Evolutionary conservation across 768 basidiomycete genomes (phyloP).

Genomic region (Lactarius psammicola): DNA sequence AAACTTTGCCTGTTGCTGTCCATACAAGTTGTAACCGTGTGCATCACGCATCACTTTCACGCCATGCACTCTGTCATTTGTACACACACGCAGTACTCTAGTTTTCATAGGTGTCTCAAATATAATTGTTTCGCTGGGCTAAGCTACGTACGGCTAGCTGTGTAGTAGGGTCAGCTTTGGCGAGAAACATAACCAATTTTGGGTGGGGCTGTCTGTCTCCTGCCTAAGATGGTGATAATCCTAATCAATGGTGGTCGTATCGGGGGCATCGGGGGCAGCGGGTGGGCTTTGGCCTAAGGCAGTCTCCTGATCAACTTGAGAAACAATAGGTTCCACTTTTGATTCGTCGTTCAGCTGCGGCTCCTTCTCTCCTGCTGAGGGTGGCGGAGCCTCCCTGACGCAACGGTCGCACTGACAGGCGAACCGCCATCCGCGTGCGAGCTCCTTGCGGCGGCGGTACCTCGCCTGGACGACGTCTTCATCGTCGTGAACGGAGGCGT

Average conservation of each 20-base stretch:
- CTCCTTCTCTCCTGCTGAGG: conserved; percentile 31
- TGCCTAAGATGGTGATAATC: not conserved
- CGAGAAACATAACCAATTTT: not conserved
- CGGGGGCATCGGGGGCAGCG: conserved; percentile 29
- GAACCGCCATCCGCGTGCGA: conserved; percentile 81
- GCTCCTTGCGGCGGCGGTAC: conserved; percentile 64
- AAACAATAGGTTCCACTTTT: conserved; percentile 41
- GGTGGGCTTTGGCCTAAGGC: not conserved
- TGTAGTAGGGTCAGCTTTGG: not conserved
- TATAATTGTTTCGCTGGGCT: conserved; percentile 15
- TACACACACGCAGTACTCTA: conserved; percentile 20
- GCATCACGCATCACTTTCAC: conserved; percentile 8
- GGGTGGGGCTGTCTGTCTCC: not conserved
- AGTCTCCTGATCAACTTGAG: conserved; percentile 18
- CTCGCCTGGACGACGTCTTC: conserved; percentile 58
- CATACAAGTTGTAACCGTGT: conserved; percentile 8
- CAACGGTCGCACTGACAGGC: conserved; percentile 72
- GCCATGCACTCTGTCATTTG: conserved; percentile 8
- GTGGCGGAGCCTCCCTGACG: conserved; percentile 45
- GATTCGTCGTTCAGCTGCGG: conserved; percentile 50
- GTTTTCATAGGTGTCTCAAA: conserved; percentile 18
- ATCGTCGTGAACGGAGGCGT: conserved; percentile 53
- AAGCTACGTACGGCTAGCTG: conserved; percentile 17
- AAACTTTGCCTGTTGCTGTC: conserved; percentile 33
- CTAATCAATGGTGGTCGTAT: conserved; percentile 22